Base-by-base conservation (phyloP, 78 protist genomes). In the Dictyostelium purpureum region DNA sequence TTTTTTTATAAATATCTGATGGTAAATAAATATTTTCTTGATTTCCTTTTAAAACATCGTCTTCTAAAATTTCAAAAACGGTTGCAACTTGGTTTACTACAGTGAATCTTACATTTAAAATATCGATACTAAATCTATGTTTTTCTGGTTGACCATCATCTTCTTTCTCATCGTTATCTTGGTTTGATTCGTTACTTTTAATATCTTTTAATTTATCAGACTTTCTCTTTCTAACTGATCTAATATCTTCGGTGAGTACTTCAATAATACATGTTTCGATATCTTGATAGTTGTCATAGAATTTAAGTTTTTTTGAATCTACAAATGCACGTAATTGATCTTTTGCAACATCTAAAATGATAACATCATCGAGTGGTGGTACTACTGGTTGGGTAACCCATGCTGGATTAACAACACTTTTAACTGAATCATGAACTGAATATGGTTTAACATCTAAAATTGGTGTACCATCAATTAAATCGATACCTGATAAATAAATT, bases 361-460 rank as follows among this genome's bases (percentile, higher is more conserved):
- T 52, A 28, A 90, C 82, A 42, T 74, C 79, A 38, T 79, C 57
- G 1, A 90, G 40, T 47, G 89, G 88, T 49, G 79, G 66, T 3
- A 77, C 88, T 10, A 51, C 54, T 18, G 94, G 89, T 11, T 24
- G 21, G 2, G 56, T 43, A 0, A 71, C 77, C 93, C 93, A 88
- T 21, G 47, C 71, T 38, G 93, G 93, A 33, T 88, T 88, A 10
- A 77, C 61, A 1, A 71, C 80, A 26, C 49, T 49, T 5, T 12
- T 19, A 2, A 88, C 47, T 38, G 51, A 26, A 52, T 94, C 94
- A 21, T 79, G 87, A 21, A 88, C 81, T 9, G 87, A 47, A 56
- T 93, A 93, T 45, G 96, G 97, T 81, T 96, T 96, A 2, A 96
- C 67, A 87, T 96, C 97, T 21, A 96, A 31, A 35, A 96, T 76